A percentile compares a stretch with the other conserved stretches of the same genome.
Evolutionary conservation across 768 basidiomycete genomes (phyloP).

Genomic region (Suillus weaverae): DNA sequence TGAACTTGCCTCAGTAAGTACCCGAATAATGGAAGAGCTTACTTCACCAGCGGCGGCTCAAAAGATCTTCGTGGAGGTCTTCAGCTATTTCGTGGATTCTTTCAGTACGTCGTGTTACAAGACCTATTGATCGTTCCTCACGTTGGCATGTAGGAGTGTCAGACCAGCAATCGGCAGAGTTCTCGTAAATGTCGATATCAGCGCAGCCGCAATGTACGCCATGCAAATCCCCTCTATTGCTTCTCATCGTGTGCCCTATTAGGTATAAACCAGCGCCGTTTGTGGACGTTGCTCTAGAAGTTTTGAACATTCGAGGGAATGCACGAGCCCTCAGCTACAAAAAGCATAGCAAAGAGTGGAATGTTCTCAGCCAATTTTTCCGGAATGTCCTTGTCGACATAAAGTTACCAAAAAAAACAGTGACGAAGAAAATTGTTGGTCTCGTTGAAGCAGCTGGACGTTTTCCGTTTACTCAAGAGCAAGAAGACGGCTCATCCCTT

Average conservation of each 20-base stretch:
- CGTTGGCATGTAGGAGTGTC: slow-evolving; percentile 38
- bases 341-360: slow-evolving; percentile 25
- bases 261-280: slow-evolving; percentile 31
- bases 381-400: slow-evolving; percentile 34
- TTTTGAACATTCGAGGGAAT: slow-evolving; percentile 28
- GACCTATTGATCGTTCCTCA: background rate
- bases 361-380: slow-evolving; percentile 39
- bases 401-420: slow-evolving; percentile 8
- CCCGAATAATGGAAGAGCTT: slow-evolving; percentile 47
- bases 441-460: slow-evolving; percentile 41
- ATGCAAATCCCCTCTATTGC: background rate
- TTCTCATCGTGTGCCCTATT: background rate
- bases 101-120: slow-evolving; percentile 39
- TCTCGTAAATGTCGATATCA: slow-evolving; percentile 48
- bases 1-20: slow-evolving; percentile 32
- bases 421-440: slow-evolving; percentile 39
- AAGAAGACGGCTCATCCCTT: background rate
- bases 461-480: slow-evolving; percentile 36
- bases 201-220: slow-evolving; percentile 46
- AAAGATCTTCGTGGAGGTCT: slow-evolving; percentile 34
- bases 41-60: slow-evolving; percentile 39
- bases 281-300: slow-evolving; percentile 33
- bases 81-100: slow-evolving; percentile 49
- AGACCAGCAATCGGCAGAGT: slow-evolving; percentile 43
- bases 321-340: slow-evolving; percentile 25